These are phyloP conservation scores for Cercospora berteroae DNA, from an alignment of 2,329 filamentous ascomycete genomes.

Conservation along the genomic window DNA sequence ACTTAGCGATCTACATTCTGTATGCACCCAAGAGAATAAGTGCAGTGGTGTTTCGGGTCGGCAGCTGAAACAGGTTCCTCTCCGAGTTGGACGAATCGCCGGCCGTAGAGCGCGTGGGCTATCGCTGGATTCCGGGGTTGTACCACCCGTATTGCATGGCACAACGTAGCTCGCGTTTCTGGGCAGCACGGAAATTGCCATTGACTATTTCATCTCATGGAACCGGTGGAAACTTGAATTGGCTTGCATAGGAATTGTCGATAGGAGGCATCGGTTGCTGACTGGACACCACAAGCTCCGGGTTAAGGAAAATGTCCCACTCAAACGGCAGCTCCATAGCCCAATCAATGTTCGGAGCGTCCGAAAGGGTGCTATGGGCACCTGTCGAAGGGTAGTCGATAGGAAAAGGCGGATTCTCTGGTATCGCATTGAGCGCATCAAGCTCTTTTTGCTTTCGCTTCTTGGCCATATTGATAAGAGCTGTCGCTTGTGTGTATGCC, in stretches of 20 bases:
- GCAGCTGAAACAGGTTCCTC: slow-evolving; percentile 17
- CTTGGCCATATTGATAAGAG: slow-evolving; percentile 35
- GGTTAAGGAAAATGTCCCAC: slow-evolving; percentile 39
- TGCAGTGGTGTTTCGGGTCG: slow-evolving; percentile 10
- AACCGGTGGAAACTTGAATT: slow-evolving; percentile 20
- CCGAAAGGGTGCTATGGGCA: slow-evolving; percentile 30
- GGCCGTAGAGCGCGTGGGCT: neutral
- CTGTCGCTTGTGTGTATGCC: slow-evolving; percentile 38
- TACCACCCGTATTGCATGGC: neutral
- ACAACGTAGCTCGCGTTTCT: neutral
- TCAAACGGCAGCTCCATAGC: slow-evolving; percentile 36
- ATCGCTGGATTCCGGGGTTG: neutral
- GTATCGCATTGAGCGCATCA: slow-evolving; percentile 32
- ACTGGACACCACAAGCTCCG: slow-evolving; percentile 34
- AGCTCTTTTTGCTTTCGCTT: slow-evolving; percentile 37
- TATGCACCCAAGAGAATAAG: slow-evolving; percentile 15
- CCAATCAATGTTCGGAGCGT: slow-evolving; percentile 37
- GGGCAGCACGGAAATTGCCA: neutral
- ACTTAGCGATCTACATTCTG: slow-evolving; percentile 20
- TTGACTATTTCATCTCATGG: neutral
- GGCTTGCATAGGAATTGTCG: slow-evolving; percentile 22
- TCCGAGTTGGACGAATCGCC: slow-evolving; percentile 7
- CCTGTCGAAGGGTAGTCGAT: slow-evolving; percentile 34
- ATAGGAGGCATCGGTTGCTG: slow-evolving; percentile 27
- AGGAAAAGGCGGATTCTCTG: slow-evolving; percentile 28